Conservation (phyloP, 2,329 filamentous ascomycete genomes). For the Apiospora rasikravindrae region DNA sequence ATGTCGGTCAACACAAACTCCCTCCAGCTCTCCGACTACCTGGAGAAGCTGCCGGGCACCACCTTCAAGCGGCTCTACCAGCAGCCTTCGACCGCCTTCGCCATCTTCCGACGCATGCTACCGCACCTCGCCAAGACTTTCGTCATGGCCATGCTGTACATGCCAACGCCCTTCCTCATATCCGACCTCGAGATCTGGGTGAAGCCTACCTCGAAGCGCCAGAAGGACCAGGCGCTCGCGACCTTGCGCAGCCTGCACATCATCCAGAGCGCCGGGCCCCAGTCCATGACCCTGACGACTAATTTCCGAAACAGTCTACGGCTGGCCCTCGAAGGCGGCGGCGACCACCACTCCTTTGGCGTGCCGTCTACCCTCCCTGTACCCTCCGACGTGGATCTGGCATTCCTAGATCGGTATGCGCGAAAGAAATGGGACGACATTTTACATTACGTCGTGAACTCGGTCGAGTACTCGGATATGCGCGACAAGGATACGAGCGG, state of each 20-base stretch:
- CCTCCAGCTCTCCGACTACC: constrained; percentile 79
- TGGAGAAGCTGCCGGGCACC: constrained; percentile 87
- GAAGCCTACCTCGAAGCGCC: constrained; percentile 66
- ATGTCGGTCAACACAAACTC: constrained; percentile 44
- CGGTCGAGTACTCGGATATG: constrained; percentile 58
- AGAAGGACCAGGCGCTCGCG: constrained; percentile 83
- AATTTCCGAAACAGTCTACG: constrained; percentile 86
- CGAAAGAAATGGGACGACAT: constrained; percentile 94
- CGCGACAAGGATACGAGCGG: constrained; percentile 47
- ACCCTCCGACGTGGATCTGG: constrained; percentile 67
- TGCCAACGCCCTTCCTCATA: constrained; percentile 79
- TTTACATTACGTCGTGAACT: constrained; percentile 90
- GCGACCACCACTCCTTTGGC: constrained; percentile 86
- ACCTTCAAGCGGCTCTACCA: constrained; percentile 93
- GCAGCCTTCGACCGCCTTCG: constrained; percentile 92
- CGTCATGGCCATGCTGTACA: constrained; percentile 94
- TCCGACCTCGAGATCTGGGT: constrained; percentile 87
- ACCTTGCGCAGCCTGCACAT: constrained; percentile 89
- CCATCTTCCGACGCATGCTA: constrained; percentile 96
- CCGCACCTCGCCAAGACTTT: constrained; percentile 93
- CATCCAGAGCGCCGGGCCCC: constrained; percentile 69
- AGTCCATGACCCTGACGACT: constrained; percentile 76
- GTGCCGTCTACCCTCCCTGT: constrained; percentile 74
- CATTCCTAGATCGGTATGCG: constrained; percentile 84
- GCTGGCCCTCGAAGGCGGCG: constrained; percentile 85